Conservation (phyloP, 495 filamentous ascomycete genomes). For the Xylaria nigripes region DNA sequence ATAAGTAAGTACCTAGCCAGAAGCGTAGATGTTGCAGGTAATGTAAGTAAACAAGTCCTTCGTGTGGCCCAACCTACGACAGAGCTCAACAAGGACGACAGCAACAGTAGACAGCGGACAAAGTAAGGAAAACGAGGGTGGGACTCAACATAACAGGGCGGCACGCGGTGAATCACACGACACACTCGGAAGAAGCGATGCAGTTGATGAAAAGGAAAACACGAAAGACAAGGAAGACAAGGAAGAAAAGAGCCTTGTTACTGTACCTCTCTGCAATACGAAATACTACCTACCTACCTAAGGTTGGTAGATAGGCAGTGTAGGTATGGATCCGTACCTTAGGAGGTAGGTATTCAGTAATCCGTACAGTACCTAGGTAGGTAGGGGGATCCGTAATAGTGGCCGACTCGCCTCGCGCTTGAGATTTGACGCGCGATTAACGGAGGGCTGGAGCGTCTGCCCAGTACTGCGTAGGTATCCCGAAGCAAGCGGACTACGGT, state of each 20-base stretch:
- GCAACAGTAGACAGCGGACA: not conserved
- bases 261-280: not conserved
- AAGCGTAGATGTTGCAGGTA: not conserved
- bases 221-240: no score
- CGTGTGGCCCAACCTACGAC: constrained; percentile 26
- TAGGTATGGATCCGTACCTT: not conserved
- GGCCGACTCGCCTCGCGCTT: constrained; percentile 21
- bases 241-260: not conserved
- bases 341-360: not conserved
- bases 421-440: constrained; percentile 43
- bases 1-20: constrained; percentile 4
- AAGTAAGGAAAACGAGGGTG: constrained; percentile 6
- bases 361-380: not conserved
- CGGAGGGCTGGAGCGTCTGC: constrained; percentile 29
- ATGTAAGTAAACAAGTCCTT: not conserved
- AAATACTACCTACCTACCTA: no score
- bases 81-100: constrained; percentile 15
- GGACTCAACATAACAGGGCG: not conserved
- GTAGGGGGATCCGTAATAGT: not conserved
- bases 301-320: no score
- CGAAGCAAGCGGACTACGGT: not conserved
- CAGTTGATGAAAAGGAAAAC: not conserved
- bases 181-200: not conserved
- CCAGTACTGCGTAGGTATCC: constrained; percentile 14
- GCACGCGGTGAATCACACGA: not conserved